Evolutionary conservation across 108 stramenopile species (phyloP).

Genomic region (Aurantiochytrium sp.): DNA sequence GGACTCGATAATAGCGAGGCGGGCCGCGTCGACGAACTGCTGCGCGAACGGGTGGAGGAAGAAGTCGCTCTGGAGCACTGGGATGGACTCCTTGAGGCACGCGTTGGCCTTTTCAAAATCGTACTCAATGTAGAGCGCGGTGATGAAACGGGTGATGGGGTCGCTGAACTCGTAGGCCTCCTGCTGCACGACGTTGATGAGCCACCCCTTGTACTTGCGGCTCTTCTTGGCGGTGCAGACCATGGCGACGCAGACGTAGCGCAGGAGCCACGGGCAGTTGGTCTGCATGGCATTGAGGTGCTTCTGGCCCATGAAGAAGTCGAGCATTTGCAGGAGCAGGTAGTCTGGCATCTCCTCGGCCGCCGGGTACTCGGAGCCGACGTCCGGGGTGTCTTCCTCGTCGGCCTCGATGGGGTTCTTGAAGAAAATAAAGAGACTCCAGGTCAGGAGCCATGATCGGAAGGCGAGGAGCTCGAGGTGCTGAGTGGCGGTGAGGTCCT

Average conservation of each 20-base stretch:
- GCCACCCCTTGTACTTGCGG: constrained; percentile 73
- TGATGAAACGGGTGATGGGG: constrained; percentile 94
- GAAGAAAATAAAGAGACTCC: constrained; percentile 97
- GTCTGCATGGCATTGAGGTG: constrained; percentile 94
- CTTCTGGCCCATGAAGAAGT: constrained; percentile 70
- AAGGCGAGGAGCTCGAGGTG: constrained; percentile 84
- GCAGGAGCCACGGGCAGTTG: constrained; percentile 91
- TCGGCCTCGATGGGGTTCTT: constrained; percentile 66
- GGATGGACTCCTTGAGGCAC: constrained; percentile 74
- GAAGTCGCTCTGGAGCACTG: constrained; percentile 84
- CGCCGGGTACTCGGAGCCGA: not conserved
- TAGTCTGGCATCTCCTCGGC: constrained; percentile 46
- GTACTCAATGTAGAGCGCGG: constrained; percentile 87
- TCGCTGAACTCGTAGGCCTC: constrained; percentile 79
- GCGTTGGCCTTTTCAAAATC: constrained; percentile 94
- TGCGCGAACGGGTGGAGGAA: constrained; percentile 81
- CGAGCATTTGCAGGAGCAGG: constrained; percentile 77
- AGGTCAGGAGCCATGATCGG: constrained; percentile 96
- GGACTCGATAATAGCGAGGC: constrained; percentile 98
- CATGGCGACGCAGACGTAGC: constrained; percentile 94
- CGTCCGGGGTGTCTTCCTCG: not conserved
- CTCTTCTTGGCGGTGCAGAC: constrained; percentile 82
- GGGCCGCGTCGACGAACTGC: constrained; percentile 91
- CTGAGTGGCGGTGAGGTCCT: constrained; percentile 14
- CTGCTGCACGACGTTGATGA: constrained; percentile 83